Conservation (phyloP, 371 early-diverging fungal species). For the Mortierella sp. region DNA sequence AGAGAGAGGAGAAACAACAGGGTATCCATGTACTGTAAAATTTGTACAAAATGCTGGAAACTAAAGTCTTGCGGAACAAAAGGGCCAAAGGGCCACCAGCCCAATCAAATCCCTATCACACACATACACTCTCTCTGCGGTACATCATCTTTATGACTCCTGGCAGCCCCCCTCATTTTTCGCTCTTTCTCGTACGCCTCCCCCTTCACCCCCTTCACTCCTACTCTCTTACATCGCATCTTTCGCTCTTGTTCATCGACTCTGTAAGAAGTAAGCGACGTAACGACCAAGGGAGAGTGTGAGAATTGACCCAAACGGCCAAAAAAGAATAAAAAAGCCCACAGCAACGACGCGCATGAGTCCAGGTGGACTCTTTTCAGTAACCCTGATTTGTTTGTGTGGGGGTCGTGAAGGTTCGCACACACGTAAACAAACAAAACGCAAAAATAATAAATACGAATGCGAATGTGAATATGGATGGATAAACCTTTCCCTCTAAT, state of each 20-base stretch:
- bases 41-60: background rate
- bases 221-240: background rate
- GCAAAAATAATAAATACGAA: background rate
- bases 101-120: background rate
- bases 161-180: background rate
- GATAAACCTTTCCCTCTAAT: background rate
- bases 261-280: background rate
- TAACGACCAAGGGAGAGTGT: background rate
- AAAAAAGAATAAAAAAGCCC: background rate
- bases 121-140: no score
- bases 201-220: background rate
- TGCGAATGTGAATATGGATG: background rate
- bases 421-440: background rate
- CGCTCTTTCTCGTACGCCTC: background rate
- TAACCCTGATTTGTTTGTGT: background rate
- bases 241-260: no score
- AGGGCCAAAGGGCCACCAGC: slow-evolving; percentile 9
- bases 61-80: background rate
- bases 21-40: background rate
- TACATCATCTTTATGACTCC: background rate
- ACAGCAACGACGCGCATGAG: background rate
- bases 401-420: background rate
- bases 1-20: background rate
- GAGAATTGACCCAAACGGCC: background rate
- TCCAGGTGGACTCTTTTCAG: background rate